Base-by-base conservation (phyloP, 2,329 filamentous ascomycete species). In the Grosmannia penicillata region DNA sequence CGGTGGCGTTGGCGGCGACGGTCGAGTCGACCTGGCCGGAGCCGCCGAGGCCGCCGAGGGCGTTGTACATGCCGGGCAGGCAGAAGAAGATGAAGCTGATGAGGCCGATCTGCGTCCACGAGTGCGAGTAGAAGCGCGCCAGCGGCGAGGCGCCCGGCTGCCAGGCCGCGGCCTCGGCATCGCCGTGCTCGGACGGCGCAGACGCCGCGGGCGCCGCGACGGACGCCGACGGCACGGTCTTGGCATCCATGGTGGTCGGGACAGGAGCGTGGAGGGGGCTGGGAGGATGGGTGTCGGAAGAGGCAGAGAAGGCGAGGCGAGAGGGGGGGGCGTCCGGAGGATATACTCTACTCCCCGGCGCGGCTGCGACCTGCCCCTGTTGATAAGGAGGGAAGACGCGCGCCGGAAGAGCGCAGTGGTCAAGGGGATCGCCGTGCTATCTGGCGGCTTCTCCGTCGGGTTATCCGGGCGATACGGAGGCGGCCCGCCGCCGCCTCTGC, bases 31-130 rank as follows among this genome's bases (percentile, higher is more conserved):
- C 61, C 40, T 66, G 62, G 17, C 62, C 63, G 1, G 58, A 61
- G 28, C 62, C 62, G 40, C 63, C 63, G 6, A 66, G 50, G 3
- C 62, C 63, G 3, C 51, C 50, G 5, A 66, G 51, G 8, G 62
- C 62, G 53, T 66, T 66, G 50, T 62, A 66, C 62, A 66, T 65
- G 13, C 60, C 60, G 6, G 62, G 63, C 25, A 61, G 57, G 38
- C 63, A 67, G 46, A 67, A 66, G 45, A 61, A 66, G 37, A 68
- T 66, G 36, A 66, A 53, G 48, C 60, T 62, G 40, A 67, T 66
- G 36, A 67, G 52, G 3, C 62, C 21, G 34, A 67, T 63, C 47
- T 68, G 63, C 30, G 60, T 60, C 63, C 63, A 68, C 13, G 60
- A 58, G 43, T 65, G 52, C 8, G 17, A 14, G 18, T 32, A 32